Conservation (phyloP, 1,139 yeast genomes). For the Taiozyma sp. region DNA sequence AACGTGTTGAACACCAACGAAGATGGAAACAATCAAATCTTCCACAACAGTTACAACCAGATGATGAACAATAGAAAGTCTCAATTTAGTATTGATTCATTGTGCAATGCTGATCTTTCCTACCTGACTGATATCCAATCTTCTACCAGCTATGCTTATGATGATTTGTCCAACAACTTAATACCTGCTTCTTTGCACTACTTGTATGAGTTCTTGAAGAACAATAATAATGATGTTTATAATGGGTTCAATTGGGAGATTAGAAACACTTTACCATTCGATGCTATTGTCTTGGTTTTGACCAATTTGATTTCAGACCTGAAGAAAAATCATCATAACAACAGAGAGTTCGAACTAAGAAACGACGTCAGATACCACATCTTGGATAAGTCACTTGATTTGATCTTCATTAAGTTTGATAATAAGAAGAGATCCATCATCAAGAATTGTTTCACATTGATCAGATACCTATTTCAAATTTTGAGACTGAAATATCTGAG, state of each 20-base stretch:
- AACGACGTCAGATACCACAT: conserved; percentile 27
- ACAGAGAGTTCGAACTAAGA: conserved; percentile 22
- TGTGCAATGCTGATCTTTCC: conserved; percentile 5
- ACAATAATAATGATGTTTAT: conserved; percentile 27
- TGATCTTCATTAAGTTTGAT: conserved; percentile 27
- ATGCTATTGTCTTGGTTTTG: conserved; percentile 50
- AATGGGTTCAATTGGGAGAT: conserved; percentile 52
- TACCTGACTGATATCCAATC: background rate
- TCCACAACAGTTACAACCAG: conserved; percentile 23
- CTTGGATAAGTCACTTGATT: conserved; percentile 26
- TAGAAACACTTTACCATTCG: conserved; percentile 54
- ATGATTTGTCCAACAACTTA: conserved; percentile 46
- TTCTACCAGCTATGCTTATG: conserved; percentile 30
- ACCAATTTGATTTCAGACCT: conserved; percentile 50
- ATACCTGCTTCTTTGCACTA: conserved; percentile 57
- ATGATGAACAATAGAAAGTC: conserved; percentile 23
- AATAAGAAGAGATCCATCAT: conserved; percentile 27
- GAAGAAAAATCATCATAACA: conserved; percentile 31
- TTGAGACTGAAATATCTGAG: conserved; percentile 23
- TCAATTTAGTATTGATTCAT: conserved; percentile 18
- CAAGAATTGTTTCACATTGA: conserved; percentile 27
- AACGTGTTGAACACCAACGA: conserved; percentile 23
- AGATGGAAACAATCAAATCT: conserved; percentile 20
- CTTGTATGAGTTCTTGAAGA: conserved; percentile 42
- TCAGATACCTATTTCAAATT: conserved; percentile 27